A percentile compares a stretch with the other conserved stretches of the same genome.
These are phyloP conservation scores for Talaromyces sp. DNA, from an alignment of 2,329 filamentous ascomycete genomes.

Conservation along the genomic window DNA sequence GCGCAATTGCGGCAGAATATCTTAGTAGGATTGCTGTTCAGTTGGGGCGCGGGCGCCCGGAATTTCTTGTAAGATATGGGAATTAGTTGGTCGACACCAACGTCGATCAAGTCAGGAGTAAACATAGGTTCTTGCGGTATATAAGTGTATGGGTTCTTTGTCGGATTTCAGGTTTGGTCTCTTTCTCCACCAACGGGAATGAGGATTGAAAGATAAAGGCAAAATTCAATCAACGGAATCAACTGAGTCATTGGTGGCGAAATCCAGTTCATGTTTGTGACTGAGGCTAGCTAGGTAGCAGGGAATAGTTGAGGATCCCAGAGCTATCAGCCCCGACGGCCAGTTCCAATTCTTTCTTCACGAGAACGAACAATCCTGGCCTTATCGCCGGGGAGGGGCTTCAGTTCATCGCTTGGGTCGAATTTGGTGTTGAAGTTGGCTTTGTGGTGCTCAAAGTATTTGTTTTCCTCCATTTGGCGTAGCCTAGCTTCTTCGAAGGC, in stretches of 20 bases:
- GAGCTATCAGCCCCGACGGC: conserved; percentile 26
- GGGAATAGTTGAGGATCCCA: no score
- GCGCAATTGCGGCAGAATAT: no score
- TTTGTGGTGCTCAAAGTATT: conserved; percentile 24
- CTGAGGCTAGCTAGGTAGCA: no score
- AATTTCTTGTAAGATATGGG: background rate
- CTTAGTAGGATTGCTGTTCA: no score
- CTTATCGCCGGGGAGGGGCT: conserved; percentile 53
- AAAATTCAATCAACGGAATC: background rate
- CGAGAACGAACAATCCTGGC: conserved; percentile 50
- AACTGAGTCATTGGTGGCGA: background rate
- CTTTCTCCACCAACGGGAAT: background rate
- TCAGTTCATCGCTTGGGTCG: conserved; percentile 55
- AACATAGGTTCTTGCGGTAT: background rate
- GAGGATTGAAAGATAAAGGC: background rate
- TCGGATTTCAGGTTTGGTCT: background rate
- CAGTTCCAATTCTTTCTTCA: conserved; percentile 50
- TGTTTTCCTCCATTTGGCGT: conserved; percentile 35
- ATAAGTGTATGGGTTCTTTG: background rate
- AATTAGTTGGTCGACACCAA: background rate
- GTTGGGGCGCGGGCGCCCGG: background rate
- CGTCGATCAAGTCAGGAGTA: background rate
- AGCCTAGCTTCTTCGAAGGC: conserved; percentile 49
- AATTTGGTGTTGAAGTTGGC: conserved; percentile 30
- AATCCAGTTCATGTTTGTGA: background rate